Conservation (phyloP, 208 protist species). For the Leishmania aethiopica region DNA sequence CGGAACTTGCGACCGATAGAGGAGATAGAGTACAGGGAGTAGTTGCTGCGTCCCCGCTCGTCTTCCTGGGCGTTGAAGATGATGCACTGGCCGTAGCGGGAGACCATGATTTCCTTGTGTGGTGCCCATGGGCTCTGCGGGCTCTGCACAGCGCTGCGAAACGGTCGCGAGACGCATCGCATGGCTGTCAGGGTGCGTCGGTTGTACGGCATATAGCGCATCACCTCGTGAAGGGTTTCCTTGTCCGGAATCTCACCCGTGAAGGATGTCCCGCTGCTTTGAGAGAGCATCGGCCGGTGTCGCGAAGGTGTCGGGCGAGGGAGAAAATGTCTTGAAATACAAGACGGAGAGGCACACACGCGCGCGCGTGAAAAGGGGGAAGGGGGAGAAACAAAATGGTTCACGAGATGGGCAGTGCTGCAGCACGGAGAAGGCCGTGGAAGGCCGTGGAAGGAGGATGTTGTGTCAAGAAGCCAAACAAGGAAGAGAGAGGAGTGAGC, state of each 20-base stretch:
- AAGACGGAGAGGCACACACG: background rate
- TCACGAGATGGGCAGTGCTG: background rate
- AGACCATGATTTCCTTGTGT: conserved; percentile 79
- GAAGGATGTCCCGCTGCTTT: conserved; percentile 46
- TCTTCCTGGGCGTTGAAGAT: conserved; percentile 84
- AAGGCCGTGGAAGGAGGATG: background rate
- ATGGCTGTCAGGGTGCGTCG: conserved; percentile 78
- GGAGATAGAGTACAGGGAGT: conserved; percentile 68
- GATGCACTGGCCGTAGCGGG: conserved; percentile 76
- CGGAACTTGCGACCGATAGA: conserved; percentile 82
- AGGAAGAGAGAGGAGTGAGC: background rate
- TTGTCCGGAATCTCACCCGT: conserved; percentile 64
- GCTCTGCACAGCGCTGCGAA: conserved; percentile 78
- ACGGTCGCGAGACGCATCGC: conserved; percentile 81
- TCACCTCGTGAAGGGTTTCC: conserved; percentile 63
- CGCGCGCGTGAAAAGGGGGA: background rate
- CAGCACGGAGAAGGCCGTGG: background rate
- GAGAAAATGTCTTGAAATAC: background rate
- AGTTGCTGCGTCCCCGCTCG: conserved; percentile 59
- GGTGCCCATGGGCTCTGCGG: conserved; percentile 59
- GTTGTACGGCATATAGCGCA: conserved; percentile 87
- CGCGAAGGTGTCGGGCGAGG: background rate
- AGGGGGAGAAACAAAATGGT: background rate
- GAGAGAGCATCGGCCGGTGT: conserved; percentile 40
- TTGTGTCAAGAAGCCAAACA: background rate